These are phyloP conservation scores for Inga laurina DNA, from an alignment of 306 rosid species.

Conservation along the genomic window DNA sequence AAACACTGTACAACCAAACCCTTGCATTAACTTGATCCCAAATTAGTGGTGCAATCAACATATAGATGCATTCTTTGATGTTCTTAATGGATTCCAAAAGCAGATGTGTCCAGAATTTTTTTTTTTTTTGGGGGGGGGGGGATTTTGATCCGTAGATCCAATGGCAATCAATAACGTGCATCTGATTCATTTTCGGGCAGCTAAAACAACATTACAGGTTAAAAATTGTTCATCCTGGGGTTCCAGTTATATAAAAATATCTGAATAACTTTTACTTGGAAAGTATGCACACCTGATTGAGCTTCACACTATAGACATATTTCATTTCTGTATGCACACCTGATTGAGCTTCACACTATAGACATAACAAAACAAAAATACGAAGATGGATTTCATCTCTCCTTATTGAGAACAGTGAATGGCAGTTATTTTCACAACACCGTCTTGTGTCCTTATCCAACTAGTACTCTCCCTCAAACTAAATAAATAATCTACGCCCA, in stretches of 20 bases:
- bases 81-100: neutral
- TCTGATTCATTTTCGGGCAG: constrained; percentile 9
- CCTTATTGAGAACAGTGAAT: neutral
- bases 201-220: neutral
- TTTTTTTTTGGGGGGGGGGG: neutral
- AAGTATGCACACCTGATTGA: neutral
- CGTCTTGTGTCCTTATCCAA: neutral
- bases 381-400: neutral
- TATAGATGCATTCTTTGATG: constrained; percentile 20
- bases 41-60: constrained; percentile 15
- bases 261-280: neutral
- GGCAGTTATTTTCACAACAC: neutral
- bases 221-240: neutral
- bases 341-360: neutral
- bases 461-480: neutral
- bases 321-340: neutral
- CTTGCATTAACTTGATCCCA: constrained; percentile 20
- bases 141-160: neutral
- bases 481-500: neutral
- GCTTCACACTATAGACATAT: neutral
- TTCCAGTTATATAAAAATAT: neutral
- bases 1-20: constrained; percentile 17
- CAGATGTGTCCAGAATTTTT: neutral
- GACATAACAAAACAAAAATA: neutral
- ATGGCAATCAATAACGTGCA: constrained; percentile 11